Base-by-base conservation (phyloP, 768 basidiomycete species). In the Collybia sordida region DNA sequence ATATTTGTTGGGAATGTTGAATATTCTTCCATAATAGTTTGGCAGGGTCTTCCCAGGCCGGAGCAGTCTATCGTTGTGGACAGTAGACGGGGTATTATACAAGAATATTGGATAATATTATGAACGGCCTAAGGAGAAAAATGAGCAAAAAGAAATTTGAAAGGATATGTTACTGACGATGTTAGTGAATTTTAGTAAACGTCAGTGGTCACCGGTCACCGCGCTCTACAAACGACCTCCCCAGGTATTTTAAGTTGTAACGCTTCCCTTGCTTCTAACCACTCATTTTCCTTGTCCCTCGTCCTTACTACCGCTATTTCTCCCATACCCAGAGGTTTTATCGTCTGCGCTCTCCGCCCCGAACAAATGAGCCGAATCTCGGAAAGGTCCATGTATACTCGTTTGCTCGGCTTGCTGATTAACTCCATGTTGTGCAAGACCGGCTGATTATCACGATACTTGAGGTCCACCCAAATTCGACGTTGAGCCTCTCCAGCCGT, bases 251-350 rank as follows among this genome's bases (percentile, higher is more conserved):
- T 84, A 62, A 92, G 64, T 66, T 83, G 74, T 61, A 96, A 67
- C 4, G 96, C 96, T 67, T 99, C 95, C 66, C 95, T 77, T 5
- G 93, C 95, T 66, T 99, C 96, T 59, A 97, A 57, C 85, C 90
- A 98, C 62, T 88, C 85, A 53, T 88, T 72, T 63, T 88, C 83
- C 70, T 72, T 81, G 59, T 75, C 78, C 57, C 75, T 76, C 43
- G 88, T 93, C 67, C 73, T 79, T 15, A 99, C 83, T 8, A 98
- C 81, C 18, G 90, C 89, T 56, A 98, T 82, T 72, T 99, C 97
- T 15, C 97, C 95, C 77, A 98, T 82, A 0, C 88, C 86, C 47
- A 98, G 73, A 0, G 95, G 93, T 52, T 83, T 83, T 11, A 97
- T 79, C 8, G 82, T 85, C 64, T 90, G 83, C 6, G 87, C 90